Evolutionary conservation across 2,329 filamentous ascomycete genomes (phyloP).

Genomic region (Hansfordia pulvinata): DNA sequence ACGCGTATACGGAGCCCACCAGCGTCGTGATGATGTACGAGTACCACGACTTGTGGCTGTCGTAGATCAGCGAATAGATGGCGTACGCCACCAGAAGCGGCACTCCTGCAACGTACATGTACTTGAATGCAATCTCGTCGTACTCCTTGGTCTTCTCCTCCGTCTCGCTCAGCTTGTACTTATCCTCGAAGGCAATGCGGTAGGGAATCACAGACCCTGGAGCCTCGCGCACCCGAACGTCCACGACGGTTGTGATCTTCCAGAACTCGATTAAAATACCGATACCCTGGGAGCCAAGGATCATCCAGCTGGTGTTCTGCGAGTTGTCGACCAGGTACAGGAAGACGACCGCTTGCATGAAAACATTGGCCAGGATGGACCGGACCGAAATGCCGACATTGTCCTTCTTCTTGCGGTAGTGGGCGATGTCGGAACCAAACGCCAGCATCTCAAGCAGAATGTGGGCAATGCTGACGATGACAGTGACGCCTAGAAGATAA

Average conservation of each 20-base stretch:
- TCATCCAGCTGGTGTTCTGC: slow-evolving; percentile 98
- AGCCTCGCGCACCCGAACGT: slow-evolving; percentile 66
- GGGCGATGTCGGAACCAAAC: slow-evolving; percentile 93
- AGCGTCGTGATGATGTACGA: slow-evolving; percentile 90
- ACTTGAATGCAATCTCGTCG: slow-evolving; percentile 93
- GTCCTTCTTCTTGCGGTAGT: slow-evolving; percentile 99
- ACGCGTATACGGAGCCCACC: slow-evolving; percentile 92
- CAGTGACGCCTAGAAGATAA: slow-evolving; percentile 75
- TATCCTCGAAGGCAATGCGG: slow-evolving; percentile 79
- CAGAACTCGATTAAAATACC: slow-evolving; percentile 61
- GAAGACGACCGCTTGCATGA: slow-evolving; percentile 95
- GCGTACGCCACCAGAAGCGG: slow-evolving; percentile 84
- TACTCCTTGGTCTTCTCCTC: slow-evolving; percentile 99
- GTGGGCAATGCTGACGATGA: slow-evolving; percentile 74
- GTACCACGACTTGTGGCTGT: slow-evolving; percentile 96
- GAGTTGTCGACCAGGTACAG: slow-evolving; percentile 95
- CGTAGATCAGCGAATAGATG: slow-evolving; percentile 80
- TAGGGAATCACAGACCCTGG: slow-evolving; percentile 64
- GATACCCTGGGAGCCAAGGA: slow-evolving; percentile 81
- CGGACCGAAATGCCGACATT: slow-evolving; percentile 93
- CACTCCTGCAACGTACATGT: slow-evolving; percentile 85
- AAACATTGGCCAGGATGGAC: slow-evolving; percentile 90
- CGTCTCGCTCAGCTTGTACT: slow-evolving; percentile 87
- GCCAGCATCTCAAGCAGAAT: slow-evolving; percentile 92
- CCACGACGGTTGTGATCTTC: slow-evolving; percentile 94